These are phyloP conservation scores for Pulveroboletus ravenelii DNA, from an alignment of 768 basidiomycete genomes.

Conservation along the genomic window DNA sequence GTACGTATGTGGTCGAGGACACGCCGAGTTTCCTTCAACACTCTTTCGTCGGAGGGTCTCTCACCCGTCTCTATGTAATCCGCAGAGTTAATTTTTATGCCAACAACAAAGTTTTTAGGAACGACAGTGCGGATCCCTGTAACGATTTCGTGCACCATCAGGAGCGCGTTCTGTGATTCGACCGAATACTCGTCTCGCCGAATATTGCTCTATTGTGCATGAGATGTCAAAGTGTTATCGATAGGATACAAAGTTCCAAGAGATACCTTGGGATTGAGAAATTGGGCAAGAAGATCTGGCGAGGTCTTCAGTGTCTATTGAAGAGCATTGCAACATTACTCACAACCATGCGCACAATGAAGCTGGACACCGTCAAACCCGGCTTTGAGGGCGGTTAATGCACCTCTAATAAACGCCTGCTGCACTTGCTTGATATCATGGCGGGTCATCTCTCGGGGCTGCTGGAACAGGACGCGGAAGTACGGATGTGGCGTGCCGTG, in stretches of 20 bases:
- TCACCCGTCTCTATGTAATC: conserved; percentile 52
- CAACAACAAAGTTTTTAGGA: conserved; percentile 60
- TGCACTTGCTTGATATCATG: conserved; percentile 60
- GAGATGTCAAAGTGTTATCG: conserved; percentile 17
- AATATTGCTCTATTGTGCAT: conserved; percentile 38
- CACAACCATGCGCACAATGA: conserved; percentile 84
- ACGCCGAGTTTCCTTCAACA: conserved; percentile 25
- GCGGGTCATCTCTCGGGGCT: conserved; percentile 53
- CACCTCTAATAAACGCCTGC: conserved; percentile 61
- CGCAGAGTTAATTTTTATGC: conserved; percentile 76
- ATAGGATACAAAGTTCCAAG: background rate
- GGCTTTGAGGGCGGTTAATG: conserved; percentile 53
- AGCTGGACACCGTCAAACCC: conserved; percentile 88
- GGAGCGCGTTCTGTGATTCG: conserved; percentile 41
- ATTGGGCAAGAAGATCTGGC: conserved; percentile 73
- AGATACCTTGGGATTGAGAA: conserved; percentile 66
- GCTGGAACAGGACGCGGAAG: conserved; percentile 53
- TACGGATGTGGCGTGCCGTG: conserved; percentile 18
- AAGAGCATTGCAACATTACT: conserved; percentile 28
- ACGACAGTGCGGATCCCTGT: conserved; percentile 49
- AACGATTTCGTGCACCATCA: conserved; percentile 54
- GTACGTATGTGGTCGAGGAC: conserved; percentile 57
- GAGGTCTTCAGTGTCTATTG: background rate
- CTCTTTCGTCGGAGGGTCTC: conserved; percentile 30
- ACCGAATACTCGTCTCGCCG: conserved; percentile 60